Base-by-base conservation (phyloP, 2,329 filamentous ascomycete species). In the Ilyonectria destructans region DNA sequence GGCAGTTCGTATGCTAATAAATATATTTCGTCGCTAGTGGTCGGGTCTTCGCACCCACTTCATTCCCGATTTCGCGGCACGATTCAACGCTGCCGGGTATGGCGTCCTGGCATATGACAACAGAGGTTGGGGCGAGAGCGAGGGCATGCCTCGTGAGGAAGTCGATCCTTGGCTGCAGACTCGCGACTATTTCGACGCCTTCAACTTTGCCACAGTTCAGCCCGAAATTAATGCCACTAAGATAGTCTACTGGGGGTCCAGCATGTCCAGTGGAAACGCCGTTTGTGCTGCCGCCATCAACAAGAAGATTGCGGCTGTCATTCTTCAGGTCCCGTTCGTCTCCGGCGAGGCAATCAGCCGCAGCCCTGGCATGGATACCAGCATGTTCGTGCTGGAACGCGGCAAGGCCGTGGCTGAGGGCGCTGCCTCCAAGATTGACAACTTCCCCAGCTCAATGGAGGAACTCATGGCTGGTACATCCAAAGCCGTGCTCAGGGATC, bases 21-120 rank as follows among this genome's bases (percentile, higher is more conserved):
- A 43, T 29, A 13, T 13, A 21, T 12, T 8, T 29, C 23, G 40
- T 19, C 15, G 17, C 17, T 43, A 45, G 40, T 45, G 17, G 17
- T 49, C 46, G 17, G 46, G 46, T 10, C 46, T 49, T 26, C 46
- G 46, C 13, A 12, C 3, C 15, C 46, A 49, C 10, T 59, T 59
- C 19, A 13, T 40, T 4, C 29, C 19, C 13, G 45, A 23, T 19
- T 59, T 59, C 10, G 57, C 57, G 8, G 31, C n/a, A 6, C 29
- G 57, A 9, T 59, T 59, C 13, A 31, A 59, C n/a, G 35, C 31
- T 3, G 45, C 57, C 4, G 57, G 57, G 15, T 51, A 37, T 29
- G 57, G 29, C 2, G 57, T 51, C 2, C 57, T 59, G 3, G 26
- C 31, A 12, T 60, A 60, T n/a, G 57, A 60, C n/a, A 48, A 60